Base-by-base conservation (phyloP, 2,329 filamentous ascomycete genomes). In the Botrytis hyacinthi region DNA sequence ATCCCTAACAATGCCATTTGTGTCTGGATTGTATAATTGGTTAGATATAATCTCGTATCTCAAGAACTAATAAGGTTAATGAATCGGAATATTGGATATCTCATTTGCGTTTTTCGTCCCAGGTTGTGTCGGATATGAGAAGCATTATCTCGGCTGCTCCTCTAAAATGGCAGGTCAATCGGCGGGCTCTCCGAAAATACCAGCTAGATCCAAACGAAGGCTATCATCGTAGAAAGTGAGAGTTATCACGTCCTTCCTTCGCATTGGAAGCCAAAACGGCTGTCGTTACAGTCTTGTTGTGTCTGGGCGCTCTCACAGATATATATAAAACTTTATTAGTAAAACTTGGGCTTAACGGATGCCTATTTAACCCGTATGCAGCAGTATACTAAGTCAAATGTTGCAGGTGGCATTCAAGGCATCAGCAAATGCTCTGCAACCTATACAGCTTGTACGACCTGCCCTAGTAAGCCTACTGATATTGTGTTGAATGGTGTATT, bases 371-470 rank as follows among this genome's bases (percentile, higher is more conserved):
- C 26, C 22, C 37, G 40, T 40, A 26, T 59, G 51, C 62, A n/a
- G 26, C 22, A 22, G 40, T 32, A 32, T 68, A 32, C 62, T 42
- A 16, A 72, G 29, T 48, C 22, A 32, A 54, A 68, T 12, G 42
- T 22, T 51, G 40, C 32, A 44, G 29, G 51, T 72, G 51, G 51
- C 71, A 60, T 48, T 48, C 63, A 72, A 72, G 62, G 71, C 71
- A 72, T 72, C 71, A 72, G 51, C 62, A 59, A 9, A 59, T 72
- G 32, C 40, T 46, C 51, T 40, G 35, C 32, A 32, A 57, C 60
- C 20, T 35, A 26, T 3, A 42, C 12, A 70, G 48, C 40, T 20
- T 26, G 70, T 72, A n/a, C 60, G 35, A 72, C 71, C 40, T 69
- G 46, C 62, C 63, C 22, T 51, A 37, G 20, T 37, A 37, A 48